Conservation (phyloP, 2,329 filamentous ascomycete genomes). For the Aspergillus spinulosporus region DNA sequence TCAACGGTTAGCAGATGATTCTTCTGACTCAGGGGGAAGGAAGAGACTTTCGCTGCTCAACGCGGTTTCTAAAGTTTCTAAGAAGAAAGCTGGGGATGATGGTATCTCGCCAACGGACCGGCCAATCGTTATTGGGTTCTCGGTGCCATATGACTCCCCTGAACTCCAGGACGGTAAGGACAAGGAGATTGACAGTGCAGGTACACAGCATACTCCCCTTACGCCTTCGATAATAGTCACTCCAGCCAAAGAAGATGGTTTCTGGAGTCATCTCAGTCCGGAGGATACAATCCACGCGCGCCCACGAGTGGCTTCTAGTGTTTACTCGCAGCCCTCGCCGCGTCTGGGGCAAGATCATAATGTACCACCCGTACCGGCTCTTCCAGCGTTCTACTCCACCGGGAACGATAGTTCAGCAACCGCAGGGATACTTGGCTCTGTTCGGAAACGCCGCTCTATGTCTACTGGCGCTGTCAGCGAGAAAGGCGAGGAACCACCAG, state of each 20-base stretch:
- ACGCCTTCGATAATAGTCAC: conserved; percentile 51
- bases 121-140: conserved; percentile 50
- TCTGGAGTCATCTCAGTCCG: conserved; percentile 36
- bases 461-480: conserved; percentile 43
- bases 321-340: conserved; percentile 46
- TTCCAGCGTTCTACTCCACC: conserved; percentile 36
- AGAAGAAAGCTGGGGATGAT: conserved; percentile 32
- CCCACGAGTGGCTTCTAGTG: conserved; percentile 42
- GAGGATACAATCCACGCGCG: conserved; percentile 13
- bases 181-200: conserved; percentile 31
- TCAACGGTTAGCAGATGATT: conserved; percentile 24
- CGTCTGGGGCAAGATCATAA: conserved; percentile 28
- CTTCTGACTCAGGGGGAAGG: neutral
- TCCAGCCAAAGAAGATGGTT: conserved; percentile 42
- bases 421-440: conserved; percentile 21
- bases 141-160: conserved; percentile 38
- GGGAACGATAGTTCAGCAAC: conserved; percentile 18
- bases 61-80: conserved; percentile 14
- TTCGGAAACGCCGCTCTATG: conserved; percentile 31
- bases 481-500: conserved; percentile 27
- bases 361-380: conserved; percentile 44
- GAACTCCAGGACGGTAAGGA: conserved; percentile 21
- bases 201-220: conserved; percentile 37
- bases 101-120: conserved; percentile 46
- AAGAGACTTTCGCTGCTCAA: conserved; percentile 22